phyloP scores from a whole-genome alignment of 352 stramenopile species.

The Phytopythium aichiense region DNA sequence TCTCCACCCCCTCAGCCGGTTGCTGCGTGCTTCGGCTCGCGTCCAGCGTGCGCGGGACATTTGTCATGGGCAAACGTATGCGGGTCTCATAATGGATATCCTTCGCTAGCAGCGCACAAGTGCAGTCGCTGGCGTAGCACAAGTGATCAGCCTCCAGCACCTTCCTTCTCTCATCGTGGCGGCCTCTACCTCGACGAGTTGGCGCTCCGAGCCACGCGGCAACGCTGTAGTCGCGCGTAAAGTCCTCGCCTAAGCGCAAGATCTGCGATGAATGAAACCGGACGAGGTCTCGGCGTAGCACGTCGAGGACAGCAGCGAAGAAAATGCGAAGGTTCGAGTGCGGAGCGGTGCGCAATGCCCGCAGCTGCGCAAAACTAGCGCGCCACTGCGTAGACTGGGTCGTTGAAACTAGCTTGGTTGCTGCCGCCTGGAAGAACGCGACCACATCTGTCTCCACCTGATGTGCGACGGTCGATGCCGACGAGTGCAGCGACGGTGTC shows the following conservation, averaged over 20 bases:
- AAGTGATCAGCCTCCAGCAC: slow-evolving; percentile 27
- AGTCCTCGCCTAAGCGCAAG: slow-evolving; percentile 55
- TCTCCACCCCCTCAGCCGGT: slow-evolving; percentile 44
- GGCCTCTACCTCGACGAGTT: slow-evolving; percentile 17
- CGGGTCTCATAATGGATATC: slow-evolving; percentile 47
- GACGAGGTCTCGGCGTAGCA: slow-evolving; percentile 48
- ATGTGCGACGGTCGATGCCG: slow-evolving; percentile 6
- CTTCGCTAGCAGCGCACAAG: slow-evolving; percentile 20
- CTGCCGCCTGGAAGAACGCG: slow-evolving; percentile 35
- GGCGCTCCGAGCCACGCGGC: slow-evolving; percentile 44
- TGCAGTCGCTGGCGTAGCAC: slow-evolving; percentile 54
- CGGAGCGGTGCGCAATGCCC: slow-evolving; percentile 12
- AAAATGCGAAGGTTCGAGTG: slow-evolving; percentile 40
- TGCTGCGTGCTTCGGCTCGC: slow-evolving; percentile 32
- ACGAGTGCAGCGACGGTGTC: slow-evolving; percentile 10
- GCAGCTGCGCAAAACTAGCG: slow-evolving; percentile 43
- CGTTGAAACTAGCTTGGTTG: slow-evolving; percentile 25
- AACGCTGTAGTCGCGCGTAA: slow-evolving; percentile 47
- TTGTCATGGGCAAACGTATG: slow-evolving; percentile 64
- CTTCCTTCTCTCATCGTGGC: background rate
- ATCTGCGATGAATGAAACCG: slow-evolving; percentile 66
- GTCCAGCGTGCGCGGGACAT: slow-evolving; percentile 65
- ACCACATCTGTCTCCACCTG: slow-evolving; percentile 53
- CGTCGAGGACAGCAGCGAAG: slow-evolving; percentile 30
- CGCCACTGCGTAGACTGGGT: slow-evolving; percentile 37